phyloP scores from a whole-genome alignment of 1,139 yeast genomes.

The Hyphopichia fennica region DNA sequence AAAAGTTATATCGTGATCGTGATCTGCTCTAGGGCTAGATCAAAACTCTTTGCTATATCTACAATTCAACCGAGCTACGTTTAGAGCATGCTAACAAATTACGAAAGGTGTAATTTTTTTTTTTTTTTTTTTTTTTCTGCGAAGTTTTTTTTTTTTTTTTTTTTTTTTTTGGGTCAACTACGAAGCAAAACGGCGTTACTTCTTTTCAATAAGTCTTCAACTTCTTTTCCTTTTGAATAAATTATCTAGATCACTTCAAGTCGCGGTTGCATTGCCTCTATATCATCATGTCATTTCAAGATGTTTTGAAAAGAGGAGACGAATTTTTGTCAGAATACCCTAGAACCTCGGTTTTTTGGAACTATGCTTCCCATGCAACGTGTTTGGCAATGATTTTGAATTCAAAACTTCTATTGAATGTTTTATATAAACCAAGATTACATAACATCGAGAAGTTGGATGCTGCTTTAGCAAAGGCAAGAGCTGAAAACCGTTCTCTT shows the following conservation, averaged over 20 bases:
- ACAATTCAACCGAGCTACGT: no score
- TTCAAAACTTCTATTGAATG: conserved; percentile 61
- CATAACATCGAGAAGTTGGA: conserved; percentile 64
- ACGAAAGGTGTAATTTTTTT: neutral
- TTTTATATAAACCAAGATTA: conserved; percentile 63
- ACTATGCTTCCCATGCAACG: conserved; percentile 65
- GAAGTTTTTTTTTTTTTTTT: neutral
- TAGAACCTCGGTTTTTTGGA: conserved; percentile 60
- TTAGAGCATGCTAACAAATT: no score
- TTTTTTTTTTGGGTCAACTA: neutral
- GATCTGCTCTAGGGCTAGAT: no score
- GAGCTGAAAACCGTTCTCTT: conserved; percentile 68
- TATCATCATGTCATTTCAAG: conserved; percentile 63
- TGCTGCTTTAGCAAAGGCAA: conserved; percentile 59
- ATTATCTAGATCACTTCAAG: neutral
- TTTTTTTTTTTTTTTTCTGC: neutral
- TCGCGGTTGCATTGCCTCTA: neutral
- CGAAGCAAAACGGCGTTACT: neutral
- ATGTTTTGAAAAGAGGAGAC: conserved; percentile 73
- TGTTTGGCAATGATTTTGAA: conserved; percentile 65
- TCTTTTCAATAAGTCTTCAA: neutral
- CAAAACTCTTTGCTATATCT: no score
- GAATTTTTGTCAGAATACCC: conserved; percentile 67
- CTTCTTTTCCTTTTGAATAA: neutral
- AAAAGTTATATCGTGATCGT: neutral